Evolutionary conservation across 2,329 filamentous ascomycete species (phyloP).

Genomic region (Hypoxylon sp.): DNA sequence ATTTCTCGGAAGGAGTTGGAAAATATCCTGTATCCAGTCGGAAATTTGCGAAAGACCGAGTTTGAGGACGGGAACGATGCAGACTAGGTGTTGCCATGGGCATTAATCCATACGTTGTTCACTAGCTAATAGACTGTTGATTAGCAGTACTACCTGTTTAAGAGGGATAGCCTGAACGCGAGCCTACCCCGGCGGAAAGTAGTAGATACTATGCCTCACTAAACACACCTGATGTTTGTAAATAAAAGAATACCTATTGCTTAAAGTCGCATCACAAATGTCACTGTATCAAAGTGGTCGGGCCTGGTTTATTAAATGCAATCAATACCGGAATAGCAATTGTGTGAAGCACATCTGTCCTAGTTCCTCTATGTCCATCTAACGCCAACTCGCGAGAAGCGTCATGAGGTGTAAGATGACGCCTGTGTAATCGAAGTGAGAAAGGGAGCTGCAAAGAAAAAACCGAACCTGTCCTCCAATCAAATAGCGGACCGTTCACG

Average conservation of each 20-base stretch:
- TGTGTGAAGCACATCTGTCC: conserved; percentile 47
- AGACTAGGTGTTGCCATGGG: conserved; percentile 11
- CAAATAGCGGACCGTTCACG: conserved; percentile 37
- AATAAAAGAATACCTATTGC: conserved; percentile 1
- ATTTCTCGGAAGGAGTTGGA: conserved; percentile 51
- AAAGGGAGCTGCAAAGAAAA: conserved; percentile 28
- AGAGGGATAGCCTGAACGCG: neutral
- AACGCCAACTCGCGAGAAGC: conserved; percentile 54
- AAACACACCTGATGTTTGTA: neutral
- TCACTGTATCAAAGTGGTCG: neutral
- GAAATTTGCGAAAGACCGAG: conserved; percentile 54
- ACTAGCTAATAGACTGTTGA: neutral
- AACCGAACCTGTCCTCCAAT: conserved; percentile 21
- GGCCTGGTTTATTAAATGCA: conserved; percentile 30
- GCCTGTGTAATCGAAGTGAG: conserved; percentile 27
- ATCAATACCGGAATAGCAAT: conserved; percentile 44
- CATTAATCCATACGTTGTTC: neutral
- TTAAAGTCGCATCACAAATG: neutral
- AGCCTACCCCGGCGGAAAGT: neutral
- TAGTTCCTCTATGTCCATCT: conserved; percentile 53
- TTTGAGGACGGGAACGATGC: conserved; percentile 44
- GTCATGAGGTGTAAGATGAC: conserved; percentile 26
- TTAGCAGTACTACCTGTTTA: neutral
- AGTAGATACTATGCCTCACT: conserved; percentile 4
- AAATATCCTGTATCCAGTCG: conserved; percentile 51